Percentiles rank a stretch among this genome's conserved stretches.
phyloP scores from a whole-genome alignment of 2,329 filamentous ascomycete genomes.

The Teratosphaeria zuluensis region DNA sequence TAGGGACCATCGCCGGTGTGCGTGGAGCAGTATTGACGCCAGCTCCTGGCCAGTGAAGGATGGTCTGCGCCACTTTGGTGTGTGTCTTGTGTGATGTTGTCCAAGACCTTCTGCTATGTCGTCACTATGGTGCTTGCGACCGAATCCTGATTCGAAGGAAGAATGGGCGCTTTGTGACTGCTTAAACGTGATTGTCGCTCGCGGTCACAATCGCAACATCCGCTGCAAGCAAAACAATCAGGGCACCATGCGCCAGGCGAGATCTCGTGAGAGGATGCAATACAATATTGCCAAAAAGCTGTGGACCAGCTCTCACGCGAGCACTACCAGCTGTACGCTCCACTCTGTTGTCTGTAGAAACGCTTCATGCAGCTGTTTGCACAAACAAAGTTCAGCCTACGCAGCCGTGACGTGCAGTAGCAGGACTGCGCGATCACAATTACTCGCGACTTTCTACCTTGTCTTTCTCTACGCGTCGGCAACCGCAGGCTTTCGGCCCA shows the following conservation, averaged over 20 bases:
- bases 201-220: neutral
- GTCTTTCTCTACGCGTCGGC: neutral
- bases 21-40: constrained; percentile 2
- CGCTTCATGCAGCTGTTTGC: neutral
- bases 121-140: neutral
- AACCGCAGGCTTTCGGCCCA: neutral
- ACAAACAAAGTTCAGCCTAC: neutral
- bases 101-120: neutral
- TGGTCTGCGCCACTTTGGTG: neutral
- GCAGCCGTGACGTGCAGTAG: neutral
- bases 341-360: neutral
- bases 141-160: neutral
- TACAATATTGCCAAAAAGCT: neutral
- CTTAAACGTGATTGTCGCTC: neutral
- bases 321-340: neutral
- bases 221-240: neutral
- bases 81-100: neutral
- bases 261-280: neutral
- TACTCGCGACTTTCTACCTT: neutral
- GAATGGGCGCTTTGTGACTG: neutral
- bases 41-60: constrained; percentile 6
- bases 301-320: neutral
- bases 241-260: neutral
- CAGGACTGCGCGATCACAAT: neutral
- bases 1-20: constrained; percentile 20